Evolutionary conservation across 2,329 filamentous ascomycete genomes (phyloP).

Genomic region (Dothistroma septosporum): DNA sequence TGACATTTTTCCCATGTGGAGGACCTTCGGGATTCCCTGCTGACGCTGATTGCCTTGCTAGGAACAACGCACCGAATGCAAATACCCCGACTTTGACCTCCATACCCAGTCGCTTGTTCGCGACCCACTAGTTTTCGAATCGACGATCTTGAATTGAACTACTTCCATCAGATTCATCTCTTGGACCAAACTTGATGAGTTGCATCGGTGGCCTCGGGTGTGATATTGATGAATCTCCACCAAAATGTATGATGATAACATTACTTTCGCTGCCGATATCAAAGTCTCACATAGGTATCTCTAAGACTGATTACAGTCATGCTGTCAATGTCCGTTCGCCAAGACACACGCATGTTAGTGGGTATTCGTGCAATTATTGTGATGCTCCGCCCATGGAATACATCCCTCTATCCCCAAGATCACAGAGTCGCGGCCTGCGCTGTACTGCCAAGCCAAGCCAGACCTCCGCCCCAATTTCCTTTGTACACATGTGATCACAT

Average conservation of each 20-base stretch:
- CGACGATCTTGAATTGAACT: too few species aligned
- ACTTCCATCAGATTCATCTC: too few species aligned
- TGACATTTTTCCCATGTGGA: too few species aligned
- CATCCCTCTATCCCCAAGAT: neutral
- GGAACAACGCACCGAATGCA: too few species aligned
- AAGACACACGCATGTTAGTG: neutral
- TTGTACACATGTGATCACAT: constrained; percentile 9
- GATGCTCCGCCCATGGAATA: neutral
- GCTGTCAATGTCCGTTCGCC: neutral
- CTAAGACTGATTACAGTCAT: neutral
- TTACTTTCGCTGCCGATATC: neutral
- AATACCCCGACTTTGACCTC: too few species aligned
- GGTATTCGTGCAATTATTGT: neutral
- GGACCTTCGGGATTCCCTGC: too few species aligned
- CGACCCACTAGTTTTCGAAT: too few species aligned
- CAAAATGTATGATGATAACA: neutral
- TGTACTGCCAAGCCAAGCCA: neutral
- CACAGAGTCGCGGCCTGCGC: neutral
- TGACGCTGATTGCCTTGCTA: too few species aligned
- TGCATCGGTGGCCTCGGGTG: too few species aligned
- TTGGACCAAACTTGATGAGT: too few species aligned
- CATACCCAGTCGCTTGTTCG: too few species aligned
- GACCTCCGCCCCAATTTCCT: neutral
- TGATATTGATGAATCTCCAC: too few species aligned
- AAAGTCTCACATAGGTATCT: neutral